Base-by-base conservation (phyloP, 2,329 filamentous ascomycete genomes). In the Neurospora crassa region DNA sequence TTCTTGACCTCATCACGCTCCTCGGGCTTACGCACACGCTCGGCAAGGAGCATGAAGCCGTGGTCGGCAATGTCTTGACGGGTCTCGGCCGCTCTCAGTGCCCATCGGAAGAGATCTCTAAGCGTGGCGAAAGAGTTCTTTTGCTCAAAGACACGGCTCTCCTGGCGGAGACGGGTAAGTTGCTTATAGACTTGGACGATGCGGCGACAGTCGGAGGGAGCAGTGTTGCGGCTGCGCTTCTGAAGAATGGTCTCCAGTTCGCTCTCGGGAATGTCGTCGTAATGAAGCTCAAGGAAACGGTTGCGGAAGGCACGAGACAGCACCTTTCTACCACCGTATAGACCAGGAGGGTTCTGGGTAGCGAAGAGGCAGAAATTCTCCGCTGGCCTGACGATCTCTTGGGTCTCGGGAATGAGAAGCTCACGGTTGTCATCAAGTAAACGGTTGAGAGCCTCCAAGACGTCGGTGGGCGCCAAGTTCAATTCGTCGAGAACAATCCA, bases 401-500 rank as follows among this genome's bases (percentile, higher is more conserved):
- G 96, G 0, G 96, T 98, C 80, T 99, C 96, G 0, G 96, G 95
- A 42, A 99, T 94, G 34, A 99, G 86, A 4, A 99, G 87, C 80
- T 99, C 96, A 72, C 96, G 87, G 76, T 99, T 99, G 78, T 99
- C 96, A 76, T 99, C 96, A 0, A 99, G 84, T 0, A 99, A 87
- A 76, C 96, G 91, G 80, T 99, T 99, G 47, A 99, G 84, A 0
- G 96, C 96, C 82, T 99, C 96, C 0, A 99, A 85, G 29, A 99
- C 95, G 83, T 99, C 96, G 0, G 95, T 98, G 0, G 96, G 96
- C 0, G 96, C 96, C 78, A 99, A 82, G 78, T 99, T 99, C 71
- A 99, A 86, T 80, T 99, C 96, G 78, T 99, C 96, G 1, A 99
- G 89, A 24, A 99, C 95, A 73, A 99, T 97, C 96, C 96, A 99